Evolutionary conservation across 1,284 basidiomycete genomes (phyloP), one percentile per base, ranked within the genome.

Genomic region (Schizopora paradoxa): DNA sequence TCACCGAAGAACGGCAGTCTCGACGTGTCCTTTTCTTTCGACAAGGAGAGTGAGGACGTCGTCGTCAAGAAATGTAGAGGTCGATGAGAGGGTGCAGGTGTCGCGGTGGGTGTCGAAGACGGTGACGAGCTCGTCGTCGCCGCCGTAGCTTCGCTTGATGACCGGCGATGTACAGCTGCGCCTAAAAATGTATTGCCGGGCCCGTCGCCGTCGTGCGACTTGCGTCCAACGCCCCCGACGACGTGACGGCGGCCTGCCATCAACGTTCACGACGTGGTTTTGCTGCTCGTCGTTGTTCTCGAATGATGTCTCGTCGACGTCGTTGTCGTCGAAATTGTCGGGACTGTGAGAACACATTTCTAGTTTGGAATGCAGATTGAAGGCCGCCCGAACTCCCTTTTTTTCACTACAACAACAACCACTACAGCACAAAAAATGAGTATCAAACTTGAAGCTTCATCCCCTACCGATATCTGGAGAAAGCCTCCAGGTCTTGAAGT

Each of bases 401-500:
- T 3, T 23, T 23, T 13, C 33, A 19, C 33, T 14, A 19, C 8
- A 35, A 16, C 33, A 35, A 22, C 22, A 14, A 26, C 23, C 26
- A 45, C 22, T 19, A 45, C 35, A 35, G n/a, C 25, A 11, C 21
- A 33, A 14, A 19, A 16, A 8, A 40, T 21, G 6, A 31, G 8
- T 14, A 26, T 46, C 10, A 31, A 46, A 22, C 44, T 46, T 25
- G 33, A 39, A 41, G 36, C 44, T n/a, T 32, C 18, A 21, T 26
- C 44, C 3, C 25, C 37, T 16, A 58, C 57, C 26, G 58, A 60
- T 41, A 47, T 56, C 18, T 60, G 58, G 58, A 51, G 56, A 33
- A 60, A 60, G 41, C 57, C 58, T 6, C 57, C 58, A 8, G 34
- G 46, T 4, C 34, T 38, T 11, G 54, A 54, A 44, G 45, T 48